A percentile compares a stretch with the other conserved stretches of the same genome.
Evolutionary conservation across 2,329 filamentous ascomycete genomes (phyloP).

Genomic region (Colletotrichum plurivorum): DNA sequence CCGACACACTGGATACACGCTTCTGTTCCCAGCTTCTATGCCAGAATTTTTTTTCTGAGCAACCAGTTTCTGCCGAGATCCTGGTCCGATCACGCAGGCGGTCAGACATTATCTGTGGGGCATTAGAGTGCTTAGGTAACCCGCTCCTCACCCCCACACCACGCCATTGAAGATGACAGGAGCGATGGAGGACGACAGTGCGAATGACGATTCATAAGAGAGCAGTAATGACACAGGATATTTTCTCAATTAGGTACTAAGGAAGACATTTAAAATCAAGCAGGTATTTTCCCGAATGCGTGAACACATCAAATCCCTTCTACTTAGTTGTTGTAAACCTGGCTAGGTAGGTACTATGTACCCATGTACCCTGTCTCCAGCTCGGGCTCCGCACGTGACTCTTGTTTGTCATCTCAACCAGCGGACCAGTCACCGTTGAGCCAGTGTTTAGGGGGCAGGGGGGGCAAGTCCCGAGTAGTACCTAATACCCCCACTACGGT

Average conservation of each 20-base stretch:
- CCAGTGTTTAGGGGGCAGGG: constrained; percentile 11
- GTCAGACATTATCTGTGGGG: background rate
- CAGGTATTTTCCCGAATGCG: no score
- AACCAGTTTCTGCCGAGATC: constrained; percentile 40
- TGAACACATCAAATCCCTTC: no score
- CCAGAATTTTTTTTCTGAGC: constrained; percentile 43
- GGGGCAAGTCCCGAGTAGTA: constrained; percentile 17
- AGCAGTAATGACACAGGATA: no score
- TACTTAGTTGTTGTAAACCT: no score
- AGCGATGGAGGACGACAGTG: no score
- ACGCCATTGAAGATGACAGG: no score
- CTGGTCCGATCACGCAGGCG: background rate
- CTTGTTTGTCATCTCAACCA: constrained; percentile 14
- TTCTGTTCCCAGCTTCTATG: constrained; percentile 15
- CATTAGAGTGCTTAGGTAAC: background rate
- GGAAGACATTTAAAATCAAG: no score
- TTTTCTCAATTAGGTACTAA: no score
- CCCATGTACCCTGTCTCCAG: no score
- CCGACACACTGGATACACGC: constrained; percentile 16
- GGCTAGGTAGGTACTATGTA: no score
- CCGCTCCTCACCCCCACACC: background rate
- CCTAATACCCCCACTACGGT: constrained; percentile 49
- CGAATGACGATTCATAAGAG: no score
- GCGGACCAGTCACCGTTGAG: constrained; percentile 9
- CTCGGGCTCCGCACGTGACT: constrained; percentile 15